phyloP scores from a whole-genome alignment of 768 basidiomycete genomes.

The Auriscalpium vulgare region DNA sequence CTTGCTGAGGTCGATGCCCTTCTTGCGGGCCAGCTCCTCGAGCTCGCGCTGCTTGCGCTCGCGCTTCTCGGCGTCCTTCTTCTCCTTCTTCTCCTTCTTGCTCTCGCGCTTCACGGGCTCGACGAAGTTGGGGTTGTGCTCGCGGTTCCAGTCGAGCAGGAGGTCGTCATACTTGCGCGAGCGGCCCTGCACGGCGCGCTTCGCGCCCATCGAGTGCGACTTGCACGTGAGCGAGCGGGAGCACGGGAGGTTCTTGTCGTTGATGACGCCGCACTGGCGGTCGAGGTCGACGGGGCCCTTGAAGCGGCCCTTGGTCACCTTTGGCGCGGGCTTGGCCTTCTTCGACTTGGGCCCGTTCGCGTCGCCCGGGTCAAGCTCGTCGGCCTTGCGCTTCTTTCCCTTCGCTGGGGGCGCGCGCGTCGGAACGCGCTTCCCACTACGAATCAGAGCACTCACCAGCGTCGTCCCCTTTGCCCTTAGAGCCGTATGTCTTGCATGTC shows the following conservation, averaged over 20 bases:
- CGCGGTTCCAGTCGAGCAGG: constrained; percentile 86
- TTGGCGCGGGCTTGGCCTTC: constrained; percentile 59
- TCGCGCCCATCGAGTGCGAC: constrained; percentile 95
- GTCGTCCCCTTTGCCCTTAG: constrained; percentile 50
- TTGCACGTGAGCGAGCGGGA: constrained; percentile 96
- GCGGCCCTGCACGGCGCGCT: constrained; percentile 84
- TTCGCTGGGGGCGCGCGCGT: constrained; percentile 31
- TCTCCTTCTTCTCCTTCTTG: constrained; percentile 83
- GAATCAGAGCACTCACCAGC: constrained; percentile 16
- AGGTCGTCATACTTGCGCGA: constrained; percentile 80
- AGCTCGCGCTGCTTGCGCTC: constrained; percentile 73
- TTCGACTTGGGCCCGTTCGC: constrained; percentile 64
- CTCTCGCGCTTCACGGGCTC: constrained; percentile 83
- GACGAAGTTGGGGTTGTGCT: constrained; percentile 80
- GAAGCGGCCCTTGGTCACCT: constrained; percentile 69
- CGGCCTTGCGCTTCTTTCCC: constrained; percentile 76
- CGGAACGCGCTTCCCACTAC: background rate
- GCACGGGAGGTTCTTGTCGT: constrained; percentile 88
- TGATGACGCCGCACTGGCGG: constrained; percentile 94
- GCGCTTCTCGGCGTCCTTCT: constrained; percentile 70
- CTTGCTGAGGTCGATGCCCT: constrained; percentile 43
- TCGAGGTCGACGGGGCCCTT: constrained; percentile 88
- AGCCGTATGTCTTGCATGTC: constrained; percentile 53
- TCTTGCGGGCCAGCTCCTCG: constrained; percentile 55
- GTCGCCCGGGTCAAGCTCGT: constrained; percentile 60